Evolutionary conservation across 192 early-diverging fungal genomes (phyloP).

Genomic region (Coemansia sp.): DNA sequence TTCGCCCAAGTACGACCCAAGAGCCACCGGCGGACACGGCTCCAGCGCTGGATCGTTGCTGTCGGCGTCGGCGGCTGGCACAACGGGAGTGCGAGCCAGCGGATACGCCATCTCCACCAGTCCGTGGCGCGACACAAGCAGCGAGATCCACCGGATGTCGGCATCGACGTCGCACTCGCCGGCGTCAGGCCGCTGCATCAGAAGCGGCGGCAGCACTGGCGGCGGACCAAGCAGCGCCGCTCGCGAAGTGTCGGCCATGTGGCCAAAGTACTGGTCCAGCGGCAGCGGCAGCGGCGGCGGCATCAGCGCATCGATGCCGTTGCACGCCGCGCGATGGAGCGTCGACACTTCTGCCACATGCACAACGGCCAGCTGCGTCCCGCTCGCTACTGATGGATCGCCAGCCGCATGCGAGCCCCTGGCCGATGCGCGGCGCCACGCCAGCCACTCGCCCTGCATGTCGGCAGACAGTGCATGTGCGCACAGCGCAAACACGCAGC

Average conservation of each 20-base stretch:
- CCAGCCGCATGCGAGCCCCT: background rate
- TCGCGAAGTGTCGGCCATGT: slow-evolving; percentile 17
- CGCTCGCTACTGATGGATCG: background rate
- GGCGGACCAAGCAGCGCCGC: slow-evolving; percentile 26
- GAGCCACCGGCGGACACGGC: slow-evolving; percentile 25
- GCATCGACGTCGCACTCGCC: slow-evolving; percentile 10
- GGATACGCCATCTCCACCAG: slow-evolving; percentile 55
- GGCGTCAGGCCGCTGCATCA: slow-evolving; percentile 1
- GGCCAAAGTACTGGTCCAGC: slow-evolving; percentile 41
- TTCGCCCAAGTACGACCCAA: slow-evolving; percentile 47
- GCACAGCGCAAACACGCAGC: slow-evolving; percentile 48
- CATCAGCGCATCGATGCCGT: slow-evolving; percentile 34
- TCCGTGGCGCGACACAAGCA: slow-evolving; percentile 55
- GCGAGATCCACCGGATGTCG: slow-evolving; percentile 35
- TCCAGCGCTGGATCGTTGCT: slow-evolving; percentile 21
- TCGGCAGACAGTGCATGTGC: slow-evolving; percentile 42
- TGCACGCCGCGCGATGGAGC: slow-evolving; percentile 44
- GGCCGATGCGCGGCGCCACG: slow-evolving; percentile 23
- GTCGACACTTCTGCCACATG: slow-evolving; percentile 54
- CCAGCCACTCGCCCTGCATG: slow-evolving; percentile 31
- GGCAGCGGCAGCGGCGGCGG: slow-evolving; percentile 48
- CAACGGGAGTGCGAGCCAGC: slow-evolving; percentile 30
- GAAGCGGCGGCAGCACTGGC: slow-evolving; percentile 35
- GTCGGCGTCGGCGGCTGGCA: slow-evolving; percentile 10
- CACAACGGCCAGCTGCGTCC: slow-evolving; percentile 35